Base-by-base conservation (phyloP, 257 asterid genomes). In the Solanum acaule region DNA sequence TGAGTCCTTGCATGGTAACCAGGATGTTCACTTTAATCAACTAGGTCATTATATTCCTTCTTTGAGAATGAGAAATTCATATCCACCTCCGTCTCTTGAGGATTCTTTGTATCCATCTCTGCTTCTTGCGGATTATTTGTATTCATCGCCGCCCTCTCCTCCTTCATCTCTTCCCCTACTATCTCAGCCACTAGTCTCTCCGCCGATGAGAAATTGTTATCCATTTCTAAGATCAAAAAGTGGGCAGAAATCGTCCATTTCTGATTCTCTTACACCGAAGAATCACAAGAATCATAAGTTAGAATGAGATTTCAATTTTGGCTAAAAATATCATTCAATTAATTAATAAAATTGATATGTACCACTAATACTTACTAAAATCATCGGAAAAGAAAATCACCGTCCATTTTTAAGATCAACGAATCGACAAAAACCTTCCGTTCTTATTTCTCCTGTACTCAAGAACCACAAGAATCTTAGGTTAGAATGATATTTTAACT, bases 1-100 rank as follows among this genome's bases (percentile, higher is more conserved):
- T 23, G 92, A 91, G 16, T 11, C 89, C 1, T 90, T 88, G 31
- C 90, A 75, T 78, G 67, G 88, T 27, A 91, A 91, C 71, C 8
- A 49, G 23, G 61, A 49, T 15, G 22, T 2, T 78, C 25, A 37
- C n/a, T 70, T 89, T 88, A 94, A 92, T 85, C 94, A 91, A 76
- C 93, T 90, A 25, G 40, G 85, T 86, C 95, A 94, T 78, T 93
- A 96, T n/a, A 90, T 92, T 89, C 95, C 94, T 11, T 84, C 88
- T 63, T 88, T 90, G 52, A 49, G 61, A 6, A 52, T 52, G 63
- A 52, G 63, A 52, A 52, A 52, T 52, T 6, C n/a, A 6, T 16
- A 52, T 16, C 63, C 63, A 52, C 63, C 63, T 52, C 10, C 10
- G 9, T 3, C n/a, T 52, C 63, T 18, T 52, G n/a, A 1, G 23